These are phyloP conservation scores for Trichoderma sp. DNA, from an alignment of 2,329 filamentous ascomycete genomes.

Conservation along the genomic window DNA sequence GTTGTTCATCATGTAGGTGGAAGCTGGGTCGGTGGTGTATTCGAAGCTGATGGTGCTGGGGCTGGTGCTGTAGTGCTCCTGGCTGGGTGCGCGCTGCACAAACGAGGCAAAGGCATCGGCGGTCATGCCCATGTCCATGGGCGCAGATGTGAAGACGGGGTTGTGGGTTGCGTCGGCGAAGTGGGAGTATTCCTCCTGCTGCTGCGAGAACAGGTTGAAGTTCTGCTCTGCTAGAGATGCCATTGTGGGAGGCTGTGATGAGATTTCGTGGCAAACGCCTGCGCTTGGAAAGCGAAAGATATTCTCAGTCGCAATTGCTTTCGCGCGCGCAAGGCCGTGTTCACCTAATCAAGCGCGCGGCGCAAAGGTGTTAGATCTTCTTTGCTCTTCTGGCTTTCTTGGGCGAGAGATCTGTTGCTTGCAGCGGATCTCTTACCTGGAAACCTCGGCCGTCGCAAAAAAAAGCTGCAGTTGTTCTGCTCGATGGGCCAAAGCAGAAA, in stretches of 20 bases:
- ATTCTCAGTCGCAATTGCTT: not conserved
- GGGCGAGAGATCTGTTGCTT: slow-evolving; percentile 6
- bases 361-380: not conserved
- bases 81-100: slow-evolving; percentile 39
- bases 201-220: slow-evolving; percentile 38
- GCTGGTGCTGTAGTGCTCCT: slow-evolving; percentile 38
- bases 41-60: slow-evolving; percentile 48
- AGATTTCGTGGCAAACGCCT: slow-evolving; percentile 1
- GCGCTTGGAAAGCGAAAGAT: not conserved
- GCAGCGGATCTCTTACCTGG: slow-evolving; percentile 1
- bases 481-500: not conserved
- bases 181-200: slow-evolving; percentile 47
- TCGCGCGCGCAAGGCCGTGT: slow-evolving; percentile 19
- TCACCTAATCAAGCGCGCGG: slow-evolving; percentile 15
- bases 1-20: slow-evolving; percentile 51
- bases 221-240: slow-evolving; percentile 38
- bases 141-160: slow-evolving; percentile 46
- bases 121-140: slow-evolving; percentile 54
- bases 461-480: not conserved
- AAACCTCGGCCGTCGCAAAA: not conserved
- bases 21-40: slow-evolving; percentile 50
- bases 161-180: slow-evolving; percentile 52
- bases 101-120: slow-evolving; percentile 51
- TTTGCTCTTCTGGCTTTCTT: not conserved
- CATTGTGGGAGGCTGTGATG: slow-evolving; percentile 32